phyloP scores from a whole-genome alignment of 108 stramenopile species.

The Nitzschia sp. region DNA sequence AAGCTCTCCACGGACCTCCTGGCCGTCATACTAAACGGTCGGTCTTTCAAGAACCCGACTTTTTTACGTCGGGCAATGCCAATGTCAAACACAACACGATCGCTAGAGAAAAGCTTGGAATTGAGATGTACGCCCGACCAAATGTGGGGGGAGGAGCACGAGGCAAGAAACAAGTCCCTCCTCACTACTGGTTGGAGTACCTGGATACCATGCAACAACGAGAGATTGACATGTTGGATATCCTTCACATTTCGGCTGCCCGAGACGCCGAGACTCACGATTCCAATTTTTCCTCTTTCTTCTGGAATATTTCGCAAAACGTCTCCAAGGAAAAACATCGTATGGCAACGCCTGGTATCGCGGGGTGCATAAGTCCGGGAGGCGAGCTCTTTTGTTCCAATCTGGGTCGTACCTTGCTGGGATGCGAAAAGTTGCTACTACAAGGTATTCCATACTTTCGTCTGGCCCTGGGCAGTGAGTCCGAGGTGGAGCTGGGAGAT shows the following conservation, averaged over 20 bases:
- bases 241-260: constrained; percentile 49
- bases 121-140: constrained; percentile 46
- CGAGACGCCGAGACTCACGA: constrained; percentile 68
- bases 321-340: constrained; percentile 59
- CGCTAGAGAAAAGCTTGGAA: constrained; percentile 35
- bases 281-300: constrained; percentile 56
- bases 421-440: constrained; percentile 71
- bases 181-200: constrained; percentile 73
- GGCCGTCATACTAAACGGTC: constrained; percentile 45
- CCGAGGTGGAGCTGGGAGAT: constrained; percentile 75
- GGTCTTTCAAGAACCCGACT: constrained; percentile 48
- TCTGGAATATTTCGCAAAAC: constrained; percentile 76
- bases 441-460: constrained; percentile 78
- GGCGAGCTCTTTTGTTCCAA: constrained; percentile 70
- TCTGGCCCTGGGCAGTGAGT: constrained; percentile 66
- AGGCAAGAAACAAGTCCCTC: constrained; percentile 58
- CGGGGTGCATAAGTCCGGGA: constrained; percentile 72
- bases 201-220: constrained; percentile 41
- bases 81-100: constrained; percentile 52
- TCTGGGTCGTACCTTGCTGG: constrained; percentile 57
- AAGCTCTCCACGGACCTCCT: constrained; percentile 57
- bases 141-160: constrained; percentile 45
- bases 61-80: constrained; percentile 43
- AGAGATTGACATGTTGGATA: constrained; percentile 50
- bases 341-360: constrained; percentile 47